phyloP scores from a whole-genome alignment of 2,329 filamentous ascomycete genomes.

The Penicillium sp. region DNA sequence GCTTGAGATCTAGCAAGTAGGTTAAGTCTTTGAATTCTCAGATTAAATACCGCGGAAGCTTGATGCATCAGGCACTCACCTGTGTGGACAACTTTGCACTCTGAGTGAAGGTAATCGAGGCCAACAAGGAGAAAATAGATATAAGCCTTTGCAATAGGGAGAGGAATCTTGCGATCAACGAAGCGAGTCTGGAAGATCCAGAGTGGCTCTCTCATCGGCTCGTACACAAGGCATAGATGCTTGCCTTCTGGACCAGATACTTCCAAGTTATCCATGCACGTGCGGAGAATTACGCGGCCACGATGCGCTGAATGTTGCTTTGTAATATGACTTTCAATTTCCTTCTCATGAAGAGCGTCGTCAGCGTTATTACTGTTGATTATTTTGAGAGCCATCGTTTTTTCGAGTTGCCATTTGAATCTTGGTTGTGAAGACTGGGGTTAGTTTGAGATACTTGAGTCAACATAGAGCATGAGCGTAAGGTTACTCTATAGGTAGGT shows the following conservation, averaged over 20 bases:
- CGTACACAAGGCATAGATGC: constrained; percentile 32
- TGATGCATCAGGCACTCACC: too few species aligned
- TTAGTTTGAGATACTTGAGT: neutral
- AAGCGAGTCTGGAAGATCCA: constrained; percentile 27
- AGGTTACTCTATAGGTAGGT: neutral
- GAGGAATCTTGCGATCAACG: constrained; percentile 20
- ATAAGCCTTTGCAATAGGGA: constrained; percentile 26
- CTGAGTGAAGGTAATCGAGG: constrained; percentile 21
- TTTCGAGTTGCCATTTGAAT: neutral
- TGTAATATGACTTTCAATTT: neutral
- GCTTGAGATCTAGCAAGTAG: constrained; percentile 40
- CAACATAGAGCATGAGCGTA: neutral
- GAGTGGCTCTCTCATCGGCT: constrained; percentile 33
- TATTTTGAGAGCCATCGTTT: neutral
- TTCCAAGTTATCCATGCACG: neutral
- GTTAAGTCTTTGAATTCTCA: constrained; percentile 27
- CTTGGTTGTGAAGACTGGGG: neutral
- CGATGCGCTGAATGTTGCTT: neutral
- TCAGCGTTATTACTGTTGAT: neutral
- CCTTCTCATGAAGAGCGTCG: neutral
- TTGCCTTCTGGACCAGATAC: constrained; percentile 16
- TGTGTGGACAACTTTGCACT: too few species aligned
- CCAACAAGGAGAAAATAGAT: constrained; percentile 33
- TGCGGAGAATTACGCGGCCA: neutral
- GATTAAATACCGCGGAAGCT: too few species aligned